Evolutionary conservation across 441 rosid species (phyloP).

Genomic region (Populus hybrid): DNA sequence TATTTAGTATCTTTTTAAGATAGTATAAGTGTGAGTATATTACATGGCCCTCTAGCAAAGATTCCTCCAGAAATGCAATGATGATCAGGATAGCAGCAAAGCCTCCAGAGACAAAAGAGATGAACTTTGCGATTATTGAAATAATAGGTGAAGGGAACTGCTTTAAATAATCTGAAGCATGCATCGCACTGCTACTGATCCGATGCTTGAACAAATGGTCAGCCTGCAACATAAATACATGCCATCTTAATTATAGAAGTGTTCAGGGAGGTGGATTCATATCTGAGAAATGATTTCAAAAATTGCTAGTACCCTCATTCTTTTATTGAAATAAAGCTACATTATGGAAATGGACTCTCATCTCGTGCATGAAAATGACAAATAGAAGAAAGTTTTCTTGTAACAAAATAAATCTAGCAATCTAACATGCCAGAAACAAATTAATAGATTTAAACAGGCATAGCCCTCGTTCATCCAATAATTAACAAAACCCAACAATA

Average conservation of each 20-base stretch:
- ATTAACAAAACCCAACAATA: neutral
- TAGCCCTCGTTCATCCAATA: neutral
- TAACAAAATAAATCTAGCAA: neutral
- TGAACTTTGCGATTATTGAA: slow-evolving; percentile 85
- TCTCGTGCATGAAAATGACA: neutral
- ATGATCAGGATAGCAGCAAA: slow-evolving; percentile 94
- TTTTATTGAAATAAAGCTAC: neutral
- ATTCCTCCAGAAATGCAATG: slow-evolving; percentile 98
- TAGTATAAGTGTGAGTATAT: slow-evolving; percentile 23
- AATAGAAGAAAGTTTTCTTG: neutral
- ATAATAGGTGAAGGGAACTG: slow-evolving; percentile 94
- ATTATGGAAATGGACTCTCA: neutral
- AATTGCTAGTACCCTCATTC: neutral
- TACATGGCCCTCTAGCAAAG: slow-evolving; percentile 98
- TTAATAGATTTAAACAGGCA: neutral
- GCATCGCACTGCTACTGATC: slow-evolving; percentile 76
- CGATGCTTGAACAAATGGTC: slow-evolving; percentile 99
- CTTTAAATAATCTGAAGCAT: slow-evolving; percentile 84
- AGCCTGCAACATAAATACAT: slow-evolving; percentile 53
- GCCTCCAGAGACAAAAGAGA: slow-evolving; percentile 98
- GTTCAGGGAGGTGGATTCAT: neutral
- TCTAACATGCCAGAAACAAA: neutral
- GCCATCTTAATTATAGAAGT: neutral
- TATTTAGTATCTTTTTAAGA: slow-evolving; percentile 1
- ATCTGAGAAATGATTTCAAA: neutral